Conservation (phyloP, 352 stramenopile genomes). For the Phytophthora pseudosyringae region DNA sequence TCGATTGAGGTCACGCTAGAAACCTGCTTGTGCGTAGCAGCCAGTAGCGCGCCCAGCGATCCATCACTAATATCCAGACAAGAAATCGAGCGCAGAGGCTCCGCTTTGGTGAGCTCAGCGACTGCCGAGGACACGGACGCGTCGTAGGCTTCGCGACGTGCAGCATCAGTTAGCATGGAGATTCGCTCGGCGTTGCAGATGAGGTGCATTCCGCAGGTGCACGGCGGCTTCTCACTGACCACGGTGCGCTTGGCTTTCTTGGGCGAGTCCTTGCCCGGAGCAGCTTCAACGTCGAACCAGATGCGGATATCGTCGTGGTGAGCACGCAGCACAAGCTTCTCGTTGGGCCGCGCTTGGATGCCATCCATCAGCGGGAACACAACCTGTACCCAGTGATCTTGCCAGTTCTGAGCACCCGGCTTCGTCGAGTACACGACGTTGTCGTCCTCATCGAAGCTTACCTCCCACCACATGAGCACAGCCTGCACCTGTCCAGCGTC, state of each 20-base stretch:
- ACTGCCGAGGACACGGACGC: constrained; percentile 36
- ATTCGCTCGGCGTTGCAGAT: constrained; percentile 84
- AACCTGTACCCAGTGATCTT: constrained; percentile 87
- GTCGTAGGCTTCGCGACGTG: constrained; percentile 50
- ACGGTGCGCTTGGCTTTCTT: constrained; percentile 48
- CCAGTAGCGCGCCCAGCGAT: constrained; percentile 68
- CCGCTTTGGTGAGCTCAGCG: constrained; percentile 18
- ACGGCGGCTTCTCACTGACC: constrained; percentile 58
- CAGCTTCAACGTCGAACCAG: constrained; percentile 73
- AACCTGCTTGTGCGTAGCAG: constrained; percentile 50
- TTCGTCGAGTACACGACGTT: constrained; percentile 71
- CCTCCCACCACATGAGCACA: constrained; percentile 84
- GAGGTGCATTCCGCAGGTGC: constrained; percentile 76
- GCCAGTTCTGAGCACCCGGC: constrained; percentile 74
- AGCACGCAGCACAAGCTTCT: constrained; percentile 54
- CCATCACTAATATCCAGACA: constrained; percentile 84
- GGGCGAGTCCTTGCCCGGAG: constrained; percentile 8
- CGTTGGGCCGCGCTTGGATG: constrained; percentile 25
- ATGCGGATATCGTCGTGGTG: constrained; percentile 80
- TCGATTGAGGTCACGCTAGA: constrained; percentile 74
- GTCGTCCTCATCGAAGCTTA: constrained; percentile 65
- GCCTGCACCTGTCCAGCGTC: constrained; percentile 55
- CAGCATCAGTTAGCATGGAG: constrained; percentile 67
- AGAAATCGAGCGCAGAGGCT: constrained; percentile 36
- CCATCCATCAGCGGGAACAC: constrained; percentile 64